Base-by-base conservation (phyloP, 768 basidiomycete species). In the Leccinum aurantiacum region DNA sequence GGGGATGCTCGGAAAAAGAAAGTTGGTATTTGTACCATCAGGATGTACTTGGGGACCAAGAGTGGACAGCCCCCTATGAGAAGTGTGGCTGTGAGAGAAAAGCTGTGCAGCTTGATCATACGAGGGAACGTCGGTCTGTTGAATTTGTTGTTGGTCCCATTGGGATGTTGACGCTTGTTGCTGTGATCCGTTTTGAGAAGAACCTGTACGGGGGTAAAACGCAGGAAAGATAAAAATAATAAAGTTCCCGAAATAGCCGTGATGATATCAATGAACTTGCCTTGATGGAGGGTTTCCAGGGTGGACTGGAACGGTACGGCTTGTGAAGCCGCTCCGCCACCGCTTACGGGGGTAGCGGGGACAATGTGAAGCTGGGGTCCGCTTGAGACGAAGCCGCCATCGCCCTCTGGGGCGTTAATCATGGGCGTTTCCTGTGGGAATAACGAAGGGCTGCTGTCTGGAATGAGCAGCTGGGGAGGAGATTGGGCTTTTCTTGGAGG, bases 341-440 rank as follows among this genome's bases (percentile, higher is more conserved):
- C 87, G 60, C 82, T 83, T 57, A 93, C 80, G 8, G 91, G 91
- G 3, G 91, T 93, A 22, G 91, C 89, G 46, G 91, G 91, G 7
- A 92, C 90, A 62, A 93, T 87, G 68, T 91, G 84, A 61, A 93
- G 80, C 54, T 82, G 82, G 1, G 88, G 90, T 0, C 87, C 85
- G 17, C 76, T 74, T 9, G 75, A 70, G 53, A 77, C 73, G 57
- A 75, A 73, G 29, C 76, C 75, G 38, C 81, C 83, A 57, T 81
- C 80, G 46, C 82, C 86, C 3, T 83, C 81, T 2, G 86, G 87
- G 13, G 85, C 85, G 54, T 85, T 85, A 65, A 87, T 87, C 66
- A 76, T 79, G 48, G 80, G 86, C 38, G 69, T 75, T 25, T 72
- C 69, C 69, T 78, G 80, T 9, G 86, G 67, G 33, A 73, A 70